Evolutionary conservation across 805 yeast species (phyloP).

Genomic region (Suhomyces sp.): DNA sequence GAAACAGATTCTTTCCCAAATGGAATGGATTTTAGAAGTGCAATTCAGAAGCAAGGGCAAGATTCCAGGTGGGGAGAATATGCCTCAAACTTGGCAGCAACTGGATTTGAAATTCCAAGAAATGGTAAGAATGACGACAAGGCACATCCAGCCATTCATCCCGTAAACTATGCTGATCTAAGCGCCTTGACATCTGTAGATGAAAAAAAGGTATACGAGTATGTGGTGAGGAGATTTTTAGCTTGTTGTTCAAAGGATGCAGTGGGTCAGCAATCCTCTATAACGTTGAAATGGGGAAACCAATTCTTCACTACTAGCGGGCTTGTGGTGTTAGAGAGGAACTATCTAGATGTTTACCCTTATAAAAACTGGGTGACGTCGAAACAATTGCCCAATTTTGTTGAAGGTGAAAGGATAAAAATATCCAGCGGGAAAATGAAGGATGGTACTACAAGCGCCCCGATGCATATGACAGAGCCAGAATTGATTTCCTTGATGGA

Average conservation of each 20-base stretch:
- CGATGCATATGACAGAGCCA: conserved; percentile 82
- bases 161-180: conserved; percentile 52
- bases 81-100: conserved; percentile 43
- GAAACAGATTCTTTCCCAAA: conserved; percentile 88
- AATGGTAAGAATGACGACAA: conserved; percentile 84
- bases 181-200: conserved; percentile 32
- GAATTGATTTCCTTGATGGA: conserved; percentile 94
- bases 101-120: conserved; percentile 63
- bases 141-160: conserved; percentile 99
- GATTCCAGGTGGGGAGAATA: conserved; percentile 70
- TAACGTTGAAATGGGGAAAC: conserved; percentile 70
- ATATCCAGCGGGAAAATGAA: conserved; percentile 58
- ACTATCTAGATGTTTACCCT: conserved; percentile 77
- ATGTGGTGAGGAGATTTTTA: conserved; percentile 77
- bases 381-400: conserved; percentile 63
- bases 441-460: conserved; percentile 79
- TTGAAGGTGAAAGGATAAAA: conserved; percentile 54
- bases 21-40: conserved; percentile 63
- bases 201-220: conserved; percentile 78
- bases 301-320: conserved; percentile 78
- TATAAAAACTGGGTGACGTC: conserved; percentile 78
- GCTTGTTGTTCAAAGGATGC: conserved; percentile 95
- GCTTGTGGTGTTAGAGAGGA: conserved; percentile 64
- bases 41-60: conserved; percentile 60
- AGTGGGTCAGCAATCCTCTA: conserved; percentile 64